Percentiles rank a stretch among this genome's conserved stretches.
Evolutionary conservation across 805 yeast species (phyloP).

Genomic region (Wickerhamiella spandovensis): DNA sequence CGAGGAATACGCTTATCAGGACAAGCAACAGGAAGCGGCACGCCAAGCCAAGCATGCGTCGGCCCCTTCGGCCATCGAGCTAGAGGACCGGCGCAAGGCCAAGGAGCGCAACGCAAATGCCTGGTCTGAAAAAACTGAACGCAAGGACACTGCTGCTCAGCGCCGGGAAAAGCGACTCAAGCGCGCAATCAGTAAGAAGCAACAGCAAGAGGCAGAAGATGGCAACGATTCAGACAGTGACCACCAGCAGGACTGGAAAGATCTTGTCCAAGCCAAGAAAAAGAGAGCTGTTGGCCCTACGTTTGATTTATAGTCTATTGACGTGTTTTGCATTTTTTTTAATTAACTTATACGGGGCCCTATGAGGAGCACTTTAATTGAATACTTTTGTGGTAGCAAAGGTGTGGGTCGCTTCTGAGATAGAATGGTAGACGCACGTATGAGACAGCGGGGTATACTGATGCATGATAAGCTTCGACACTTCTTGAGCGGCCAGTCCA

Average conservation of each 20-base stretch:
- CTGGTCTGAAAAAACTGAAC: slow-evolving; percentile 64
- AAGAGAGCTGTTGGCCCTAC: slow-evolving; percentile 35
- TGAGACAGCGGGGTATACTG: slow-evolving; percentile 75
- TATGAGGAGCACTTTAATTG: not conserved
- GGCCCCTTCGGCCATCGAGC: slow-evolving; percentile 16
- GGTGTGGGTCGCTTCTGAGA: slow-evolving; percentile 16
- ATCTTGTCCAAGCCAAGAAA: slow-evolving; percentile 52
- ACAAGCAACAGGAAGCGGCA: slow-evolving; percentile 46
- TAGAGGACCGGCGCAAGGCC: slow-evolving; percentile 1
- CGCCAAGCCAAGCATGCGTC: slow-evolving; percentile 41
- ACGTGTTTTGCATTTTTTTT: not conserved
- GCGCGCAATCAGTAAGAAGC: slow-evolving; percentile 39
- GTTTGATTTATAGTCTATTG: slow-evolving; percentile 37
- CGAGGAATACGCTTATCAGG: slow-evolving; percentile 53
- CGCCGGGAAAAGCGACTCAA: slow-evolving; percentile 59
- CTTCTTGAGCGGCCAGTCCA: slow-evolving; percentile 79
- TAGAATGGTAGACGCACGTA: slow-evolving; percentile 60
- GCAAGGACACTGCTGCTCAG: slow-evolving; percentile 45
- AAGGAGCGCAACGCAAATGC: slow-evolving; percentile 38
- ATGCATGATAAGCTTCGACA: slow-evolving; percentile 54
- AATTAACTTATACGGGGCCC: not conserved
- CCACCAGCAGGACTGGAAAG: slow-evolving; percentile 75
- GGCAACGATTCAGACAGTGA: slow-evolving; percentile 27
- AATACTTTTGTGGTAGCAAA: not conserved
- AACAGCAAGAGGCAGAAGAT: slow-evolving; percentile 29